A percentile compares a stretch with the other conserved stretches of the same genome.
These are phyloP conservation scores for Pyrrhoderma lamaoense DNA, from an alignment of 1,284 basidiomycete species.

Conservation along the genomic window DNA sequence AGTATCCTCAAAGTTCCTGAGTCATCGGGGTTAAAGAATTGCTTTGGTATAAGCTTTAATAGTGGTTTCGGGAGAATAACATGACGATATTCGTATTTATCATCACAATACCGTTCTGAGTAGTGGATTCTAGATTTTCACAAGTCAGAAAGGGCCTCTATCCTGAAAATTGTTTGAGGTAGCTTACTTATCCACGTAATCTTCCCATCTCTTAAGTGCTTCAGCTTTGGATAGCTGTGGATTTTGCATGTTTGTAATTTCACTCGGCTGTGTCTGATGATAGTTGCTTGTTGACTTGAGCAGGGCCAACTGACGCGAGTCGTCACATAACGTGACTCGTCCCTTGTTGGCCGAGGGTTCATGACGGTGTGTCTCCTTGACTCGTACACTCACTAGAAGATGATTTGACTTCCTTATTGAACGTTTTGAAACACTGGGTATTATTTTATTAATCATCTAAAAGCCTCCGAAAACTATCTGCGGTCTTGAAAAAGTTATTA, in stretches of 20 bases:
- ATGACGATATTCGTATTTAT: conserved; percentile 83
- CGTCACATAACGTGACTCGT: conserved; percentile 1
- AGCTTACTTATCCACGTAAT: conserved; percentile 49
- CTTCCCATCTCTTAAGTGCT: conserved; percentile 25
- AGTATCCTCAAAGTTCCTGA: conserved; percentile 78
- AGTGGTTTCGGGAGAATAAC: conserved; percentile 88
- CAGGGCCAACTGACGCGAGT: conserved; percentile 4
- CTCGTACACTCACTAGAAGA: no score
- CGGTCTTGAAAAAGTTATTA: no score
- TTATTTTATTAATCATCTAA: no score
- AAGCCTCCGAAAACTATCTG: no score
- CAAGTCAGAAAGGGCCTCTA: not conserved
- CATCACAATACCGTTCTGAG: conserved; percentile 78
- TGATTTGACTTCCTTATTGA: no score
- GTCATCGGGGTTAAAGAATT: conserved; percentile 70
- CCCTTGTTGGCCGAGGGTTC: no score
- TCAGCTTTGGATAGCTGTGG: conserved; percentile 12
- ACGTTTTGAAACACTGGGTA: no score
- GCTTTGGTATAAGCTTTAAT: conserved; percentile 81
- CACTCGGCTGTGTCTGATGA: no score
- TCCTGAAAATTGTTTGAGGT: not conserved
- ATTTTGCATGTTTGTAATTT: not conserved
- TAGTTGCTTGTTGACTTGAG: not conserved
- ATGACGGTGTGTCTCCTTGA: no score
- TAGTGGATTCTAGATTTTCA: conserved; percentile 61